Percentiles rank a stretch among this genome's conserved stretches.
phyloP scores from a whole-genome alignment of 2,329 filamentous ascomycete species.

The Onygenales sp. region DNA sequence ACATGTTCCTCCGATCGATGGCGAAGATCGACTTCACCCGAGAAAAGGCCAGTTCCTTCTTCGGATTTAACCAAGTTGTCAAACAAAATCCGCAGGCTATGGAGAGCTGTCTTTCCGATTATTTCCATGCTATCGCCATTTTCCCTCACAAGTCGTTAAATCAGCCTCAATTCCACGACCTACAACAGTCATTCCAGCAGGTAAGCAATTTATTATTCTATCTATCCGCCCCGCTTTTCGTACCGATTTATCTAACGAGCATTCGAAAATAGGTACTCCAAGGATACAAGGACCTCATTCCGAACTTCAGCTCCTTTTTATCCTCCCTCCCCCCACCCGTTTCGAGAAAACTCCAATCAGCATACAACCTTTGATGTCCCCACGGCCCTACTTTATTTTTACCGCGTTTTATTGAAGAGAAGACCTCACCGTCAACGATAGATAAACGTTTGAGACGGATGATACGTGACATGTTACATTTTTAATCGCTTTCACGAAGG shows the following conservation, averaged over 20 bases:
- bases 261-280: constrained; percentile 28
- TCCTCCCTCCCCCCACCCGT: constrained; percentile 30
- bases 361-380: constrained; percentile 31
- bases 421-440: not conserved
- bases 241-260: constrained; percentile 4
- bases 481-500: no score
- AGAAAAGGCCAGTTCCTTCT: constrained; percentile 88
- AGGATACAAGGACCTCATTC: constrained; percentile 40
- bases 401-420: not conserved
- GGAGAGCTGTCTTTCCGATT: constrained; percentile 72
- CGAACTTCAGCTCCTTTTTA: constrained; percentile 37
- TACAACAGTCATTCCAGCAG: constrained; percentile 65
- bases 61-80: constrained; percentile 79
- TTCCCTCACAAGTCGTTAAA: constrained; percentile 54
- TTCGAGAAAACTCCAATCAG: constrained; percentile 31
- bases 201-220: constrained; percentile 38
- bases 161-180: constrained; percentile 49
- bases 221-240: not conserved
- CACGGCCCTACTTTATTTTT: not conserved
- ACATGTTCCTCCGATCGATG: constrained; percentile 73
- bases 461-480: no score
- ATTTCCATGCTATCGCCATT: constrained; percentile 73
- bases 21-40: constrained; percentile 76
- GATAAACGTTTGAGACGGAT: not conserved
- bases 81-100: constrained; percentile 83